Evolutionary conservation across 2,329 filamentous ascomycete species (phyloP).

Genomic region (Ceratocystis albifundus): DNA sequence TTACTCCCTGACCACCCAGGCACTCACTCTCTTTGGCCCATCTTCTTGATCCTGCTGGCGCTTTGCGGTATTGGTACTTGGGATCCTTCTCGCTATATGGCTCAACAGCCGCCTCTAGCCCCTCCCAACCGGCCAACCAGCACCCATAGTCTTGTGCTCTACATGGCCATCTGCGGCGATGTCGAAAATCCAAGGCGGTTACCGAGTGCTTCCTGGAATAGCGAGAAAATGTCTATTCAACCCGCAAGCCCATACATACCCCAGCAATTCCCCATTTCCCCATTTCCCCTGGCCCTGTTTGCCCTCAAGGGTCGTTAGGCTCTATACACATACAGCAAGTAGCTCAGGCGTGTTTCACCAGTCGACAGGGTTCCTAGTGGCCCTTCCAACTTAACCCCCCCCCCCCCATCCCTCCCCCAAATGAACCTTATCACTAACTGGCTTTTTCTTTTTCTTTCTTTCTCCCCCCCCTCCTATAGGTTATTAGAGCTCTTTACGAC

Average conservation of each 20-base stretch:
- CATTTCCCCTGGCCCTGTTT: constrained; percentile 9
- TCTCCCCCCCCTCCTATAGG: constrained; percentile 40
- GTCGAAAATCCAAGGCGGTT: background rate
- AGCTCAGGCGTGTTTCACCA: constrained; percentile 14
- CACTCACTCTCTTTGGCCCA: background rate
- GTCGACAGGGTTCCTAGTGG: constrained; percentile 12
- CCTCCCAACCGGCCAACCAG: constrained; percentile 8
- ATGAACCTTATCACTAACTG: constrained; percentile 16
- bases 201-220: background rate
- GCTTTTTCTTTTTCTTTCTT: constrained; percentile 17
- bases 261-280: background rate
- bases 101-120: constrained; percentile 1
- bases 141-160: background rate
- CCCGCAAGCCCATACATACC: background rate
- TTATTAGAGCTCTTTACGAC: constrained; percentile 93
- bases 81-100: background rate
- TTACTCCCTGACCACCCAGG: background rate
- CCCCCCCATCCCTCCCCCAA: background rate
- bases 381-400: constrained; percentile 2
- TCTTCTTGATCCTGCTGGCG: background rate
- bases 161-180: background rate
- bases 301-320: background rate
- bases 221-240: background rate
- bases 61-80: background rate
- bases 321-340: background rate